phyloP scores from a whole-genome alignment of 768 basidiomycete species.

The Pleurotus tuoliensis region DNA sequence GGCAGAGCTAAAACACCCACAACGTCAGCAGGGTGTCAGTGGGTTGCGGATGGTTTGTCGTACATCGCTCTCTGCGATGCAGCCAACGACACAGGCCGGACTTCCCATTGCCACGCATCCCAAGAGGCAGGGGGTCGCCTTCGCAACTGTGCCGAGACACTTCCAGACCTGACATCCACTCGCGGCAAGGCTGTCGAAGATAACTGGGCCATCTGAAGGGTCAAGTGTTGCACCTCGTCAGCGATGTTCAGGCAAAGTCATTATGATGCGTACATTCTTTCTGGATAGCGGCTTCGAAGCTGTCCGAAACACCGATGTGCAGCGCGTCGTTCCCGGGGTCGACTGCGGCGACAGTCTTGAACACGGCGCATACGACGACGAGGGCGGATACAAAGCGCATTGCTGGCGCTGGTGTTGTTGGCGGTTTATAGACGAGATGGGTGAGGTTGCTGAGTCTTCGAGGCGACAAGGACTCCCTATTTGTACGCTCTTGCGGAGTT shows the following conservation, averaged over 20 bases:
- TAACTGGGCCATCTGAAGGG: background rate
- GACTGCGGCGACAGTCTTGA: background rate
- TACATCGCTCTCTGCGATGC: background rate
- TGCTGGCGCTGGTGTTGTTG: too few species aligned
- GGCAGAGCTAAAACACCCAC: background rate
- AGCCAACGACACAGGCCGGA: background rate
- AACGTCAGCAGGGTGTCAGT: too few species aligned
- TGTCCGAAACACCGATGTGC: background rate
- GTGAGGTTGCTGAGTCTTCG: too few species aligned
- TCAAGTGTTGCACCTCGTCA: background rate
- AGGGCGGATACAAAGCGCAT: background rate
- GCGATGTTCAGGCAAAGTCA: background rate
- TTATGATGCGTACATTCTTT: background rate
- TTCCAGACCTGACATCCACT: background rate
- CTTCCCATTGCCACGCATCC: background rate
- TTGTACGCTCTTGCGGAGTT: too few species aligned
- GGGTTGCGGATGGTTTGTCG: background rate
- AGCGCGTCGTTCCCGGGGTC: background rate
- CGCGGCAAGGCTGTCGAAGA: background rate
- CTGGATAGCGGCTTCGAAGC: background rate
- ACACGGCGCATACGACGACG: background rate
- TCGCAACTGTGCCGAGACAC: background rate
- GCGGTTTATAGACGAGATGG: too few species aligned
- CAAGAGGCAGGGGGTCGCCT: background rate
- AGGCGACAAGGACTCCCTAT: too few species aligned